These are phyloP conservation scores for Bolboschoenus planiculmis DNA, from an alignment of 176 grass and related monocot species.

Conservation along the genomic window DNA sequence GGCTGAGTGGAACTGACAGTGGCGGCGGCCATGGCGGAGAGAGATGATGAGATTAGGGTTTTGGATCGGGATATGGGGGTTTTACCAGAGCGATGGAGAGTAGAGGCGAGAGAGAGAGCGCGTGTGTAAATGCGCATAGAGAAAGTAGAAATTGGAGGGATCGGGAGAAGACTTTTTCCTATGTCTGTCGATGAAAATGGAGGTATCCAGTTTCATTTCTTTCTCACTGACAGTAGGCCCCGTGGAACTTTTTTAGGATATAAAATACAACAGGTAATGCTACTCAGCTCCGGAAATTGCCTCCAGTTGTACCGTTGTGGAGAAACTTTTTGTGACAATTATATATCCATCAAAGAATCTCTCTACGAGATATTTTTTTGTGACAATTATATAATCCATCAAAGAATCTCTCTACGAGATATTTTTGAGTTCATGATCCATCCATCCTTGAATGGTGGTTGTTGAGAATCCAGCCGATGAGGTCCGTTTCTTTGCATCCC, in stretches of 20 bases:
- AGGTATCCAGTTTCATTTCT: too few species aligned
- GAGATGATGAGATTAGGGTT: constrained; percentile 26
- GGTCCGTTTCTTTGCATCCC: neutral
- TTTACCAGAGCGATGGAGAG: constrained; percentile 25
- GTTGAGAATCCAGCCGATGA: neutral
- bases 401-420: neutral
- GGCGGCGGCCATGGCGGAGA: constrained; percentile 21
- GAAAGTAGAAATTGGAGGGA: neutral
- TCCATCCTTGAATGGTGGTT: neutral
- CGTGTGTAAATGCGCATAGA: constrained; percentile 3
- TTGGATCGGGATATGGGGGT: constrained; percentile 7
- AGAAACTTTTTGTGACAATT: too few species aligned
- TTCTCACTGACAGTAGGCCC: neutral
- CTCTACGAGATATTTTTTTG: too few species aligned
- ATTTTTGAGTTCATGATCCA: neutral
- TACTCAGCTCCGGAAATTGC: too few species aligned
- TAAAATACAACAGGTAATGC: too few species aligned
- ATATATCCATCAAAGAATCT: too few species aligned
- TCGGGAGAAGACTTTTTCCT: neutral
- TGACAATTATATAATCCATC: too few species aligned
- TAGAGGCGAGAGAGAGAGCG: constrained; percentile 20
- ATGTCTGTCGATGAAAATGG: neutral
- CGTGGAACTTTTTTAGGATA: too few species aligned
- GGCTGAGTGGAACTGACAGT: neutral
- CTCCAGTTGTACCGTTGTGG: too few species aligned